Evolutionary conservation across 2,329 filamentous ascomycete genomes (phyloP), one percentile per base, ranked within the genome.

Genomic region (Cordyceps tenuipes): DNA sequence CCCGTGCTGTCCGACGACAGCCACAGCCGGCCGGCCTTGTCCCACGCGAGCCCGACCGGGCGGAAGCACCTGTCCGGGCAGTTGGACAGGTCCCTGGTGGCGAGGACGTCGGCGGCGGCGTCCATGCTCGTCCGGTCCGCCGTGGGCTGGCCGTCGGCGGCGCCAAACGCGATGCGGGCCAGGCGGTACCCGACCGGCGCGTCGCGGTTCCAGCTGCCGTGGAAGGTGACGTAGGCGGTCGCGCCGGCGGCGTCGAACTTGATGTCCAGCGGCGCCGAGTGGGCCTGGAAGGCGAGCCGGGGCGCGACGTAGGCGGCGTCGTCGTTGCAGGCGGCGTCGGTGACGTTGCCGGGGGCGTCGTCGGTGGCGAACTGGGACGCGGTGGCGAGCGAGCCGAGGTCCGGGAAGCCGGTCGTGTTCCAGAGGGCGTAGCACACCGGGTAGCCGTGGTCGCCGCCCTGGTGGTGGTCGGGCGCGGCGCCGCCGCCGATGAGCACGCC

Each of bases 181-280:
- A 83, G 68, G 60, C 71, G 73, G 69, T 83, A 83, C 41, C 79
- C 80, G 0, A 74, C 71, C 1, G 77, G 75, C 13, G 70, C 65
- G 7, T 73, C 67, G 31, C 74, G 72, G 66, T 78, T 72, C 75
- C 87, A 90, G 70, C 82, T 87, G 15, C 88, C 88, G 70, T 90
- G 88, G 72, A 91, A 89, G 0, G 83, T 77, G 19, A 91, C 74
- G 72, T 82, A 91, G 1, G 86, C 87, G 2, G 76, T 79, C 13
- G 78, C 80, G 41, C 82, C 82, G 46, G 78, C 72, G 0, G 75
- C 67, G 63, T 82, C 77, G 74, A 91, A 91, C 62, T 84, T 83
- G 67, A 91, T 82, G 64, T 90, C 87, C 0, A 91, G 75, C 0
- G 89, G 89, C 0, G 88, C 87, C 68, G 80, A 86, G 68, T 91